Percentiles rank a stretch among this genome's conserved stretches.
Evolutionary conservation across 2,329 filamentous ascomycete species (phyloP).

Genomic region (Microthyrium microscopicum): DNA sequence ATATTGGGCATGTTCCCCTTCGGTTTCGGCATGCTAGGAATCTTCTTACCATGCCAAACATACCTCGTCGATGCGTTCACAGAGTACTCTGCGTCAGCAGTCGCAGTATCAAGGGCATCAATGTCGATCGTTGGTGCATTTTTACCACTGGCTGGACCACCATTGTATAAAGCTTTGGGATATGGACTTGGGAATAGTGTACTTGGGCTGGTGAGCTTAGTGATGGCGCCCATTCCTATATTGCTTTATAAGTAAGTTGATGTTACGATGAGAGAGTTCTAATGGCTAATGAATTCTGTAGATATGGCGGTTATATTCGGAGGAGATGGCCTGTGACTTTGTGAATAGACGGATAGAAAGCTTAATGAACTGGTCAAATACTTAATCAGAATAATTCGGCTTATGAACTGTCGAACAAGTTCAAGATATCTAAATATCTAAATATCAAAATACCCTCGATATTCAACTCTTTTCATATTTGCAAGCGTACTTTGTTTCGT

Average conservation of each 20-base stretch:
- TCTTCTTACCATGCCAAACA: slow-evolving; percentile 3
- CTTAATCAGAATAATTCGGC: too few relatives aligned
- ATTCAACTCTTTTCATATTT: too few relatives aligned
- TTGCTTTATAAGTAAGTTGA: slow-evolving; percentile 1
- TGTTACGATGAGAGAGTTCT: too few relatives aligned
- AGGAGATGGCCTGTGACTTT: slow-evolving; percentile 2
- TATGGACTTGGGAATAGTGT: slow-evolving; percentile 6
- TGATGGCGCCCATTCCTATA: slow-evolving; percentile 6
- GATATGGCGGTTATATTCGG: slow-evolving; percentile 5
- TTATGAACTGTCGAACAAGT: too few relatives aligned
- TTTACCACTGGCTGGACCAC: slow-evolving; percentile 5
- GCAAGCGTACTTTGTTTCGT: too few relatives aligned
- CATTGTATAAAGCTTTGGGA: slow-evolving; percentile 1
- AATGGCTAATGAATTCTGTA: too few relatives aligned
- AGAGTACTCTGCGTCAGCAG: slow-evolving; percentile 6
- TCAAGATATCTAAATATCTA: too few relatives aligned
- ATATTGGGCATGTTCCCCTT: slow-evolving; percentile 4
- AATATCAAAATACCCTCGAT: too few relatives aligned
- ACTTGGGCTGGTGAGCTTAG: slow-evolving; percentile 2
- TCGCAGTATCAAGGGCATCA: neutral
- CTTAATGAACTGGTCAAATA: too few relatives aligned
- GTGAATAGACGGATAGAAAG: too few relatives aligned
- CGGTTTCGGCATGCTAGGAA: slow-evolving; percentile 6
- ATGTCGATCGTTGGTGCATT: slow-evolving; percentile 4
- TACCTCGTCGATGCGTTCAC: slow-evolving; percentile 7